Evolutionary conservation across 208 protist species (phyloP), one percentile per base, ranked within the genome.

Genomic region (Leishmania gerbilli): DNA sequence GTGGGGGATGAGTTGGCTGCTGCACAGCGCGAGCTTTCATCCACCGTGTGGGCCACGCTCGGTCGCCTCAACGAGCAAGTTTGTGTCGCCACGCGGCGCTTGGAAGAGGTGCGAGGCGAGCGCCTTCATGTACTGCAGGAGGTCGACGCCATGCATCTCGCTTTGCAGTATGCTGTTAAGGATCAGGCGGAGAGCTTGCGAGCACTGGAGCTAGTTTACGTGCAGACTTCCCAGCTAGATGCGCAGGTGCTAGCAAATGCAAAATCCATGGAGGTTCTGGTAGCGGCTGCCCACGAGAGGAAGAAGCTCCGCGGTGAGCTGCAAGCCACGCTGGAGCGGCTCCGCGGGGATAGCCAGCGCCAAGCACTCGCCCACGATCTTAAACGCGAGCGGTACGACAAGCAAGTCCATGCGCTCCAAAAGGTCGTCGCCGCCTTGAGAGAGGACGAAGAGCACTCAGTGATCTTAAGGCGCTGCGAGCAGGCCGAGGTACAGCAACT

Each of bases 171-270:
- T 7, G 81, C 82, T 17, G 82, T 93, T 15, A 74, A 74, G 19
- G 91, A 94, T 40, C 89, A 93, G 69, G 71, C 55, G 19, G 87
- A 91, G 56, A 90, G 85, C 68, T 62, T 90, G 62, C 77, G 79
- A 27, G 82, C 87, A 27, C 75, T 95, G 58, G 85, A 85, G 58
- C 80, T 87, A 2, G 85, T 96, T 27, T 71, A 90, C 40, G 62
- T 79, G 5, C 82, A 88, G 55, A 75, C 74, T 17, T 82, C 64
- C 27, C 74, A 71, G 45, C 68, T 90, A 47, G 91, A 93, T 84
- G 37, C 64, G 45, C 79, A 87, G 21, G 88, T 94, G n/a, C 72
- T 49, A 49, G 81, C 49, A 21, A 92, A 91, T 77, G 78, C 84
- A 2, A 80, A 88, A 19, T 56, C 65, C 3, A 93, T 93, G 90